phyloP scores from a whole-genome alignment of 805 yeast species.

The Myxozyma melibiosi region DNA sequence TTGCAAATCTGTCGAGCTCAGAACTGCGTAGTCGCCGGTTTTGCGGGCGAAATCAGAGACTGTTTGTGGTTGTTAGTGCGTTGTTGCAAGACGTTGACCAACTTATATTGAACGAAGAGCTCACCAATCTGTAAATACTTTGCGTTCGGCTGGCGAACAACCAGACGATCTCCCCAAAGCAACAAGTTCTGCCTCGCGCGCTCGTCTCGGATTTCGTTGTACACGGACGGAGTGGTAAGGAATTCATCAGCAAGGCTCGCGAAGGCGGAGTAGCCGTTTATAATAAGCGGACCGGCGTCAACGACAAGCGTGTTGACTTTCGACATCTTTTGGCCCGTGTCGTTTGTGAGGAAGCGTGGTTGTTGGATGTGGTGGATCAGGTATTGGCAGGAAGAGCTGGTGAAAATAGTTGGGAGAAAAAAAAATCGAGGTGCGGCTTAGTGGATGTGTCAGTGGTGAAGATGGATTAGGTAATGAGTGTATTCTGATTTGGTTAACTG shows the following conservation, averaged over 20 bases:
- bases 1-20: conserved; percentile 89
- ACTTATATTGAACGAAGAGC: too few species aligned
- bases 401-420: too few species aligned
- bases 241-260: conserved; percentile 70
- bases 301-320: conserved; percentile 53
- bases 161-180: conserved; percentile 75
- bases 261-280: conserved; percentile 75
- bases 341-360: too few species aligned
- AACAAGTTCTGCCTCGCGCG: conserved; percentile 74
- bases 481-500: too few species aligned
- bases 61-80: conserved; percentile 25
- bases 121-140: conserved; percentile 53
- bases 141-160: conserved; percentile 71
- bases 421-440: too few species aligned
- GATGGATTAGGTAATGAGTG: too few species aligned
- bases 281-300: conserved; percentile 94
- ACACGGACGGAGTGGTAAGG: conserved; percentile 90
- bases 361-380: too few species aligned
- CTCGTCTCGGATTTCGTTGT: conserved; percentile 82
- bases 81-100: background rate
- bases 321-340: conserved; percentile 9
- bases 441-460: too few species aligned
- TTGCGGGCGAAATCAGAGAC: conserved; percentile 76
- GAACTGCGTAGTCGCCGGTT: conserved; percentile 89
- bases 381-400: too few species aligned